Evolutionary conservation across 2,329 filamentous ascomycete genomes (phyloP).

Genomic region (Grosmannia clavigera): DNA sequence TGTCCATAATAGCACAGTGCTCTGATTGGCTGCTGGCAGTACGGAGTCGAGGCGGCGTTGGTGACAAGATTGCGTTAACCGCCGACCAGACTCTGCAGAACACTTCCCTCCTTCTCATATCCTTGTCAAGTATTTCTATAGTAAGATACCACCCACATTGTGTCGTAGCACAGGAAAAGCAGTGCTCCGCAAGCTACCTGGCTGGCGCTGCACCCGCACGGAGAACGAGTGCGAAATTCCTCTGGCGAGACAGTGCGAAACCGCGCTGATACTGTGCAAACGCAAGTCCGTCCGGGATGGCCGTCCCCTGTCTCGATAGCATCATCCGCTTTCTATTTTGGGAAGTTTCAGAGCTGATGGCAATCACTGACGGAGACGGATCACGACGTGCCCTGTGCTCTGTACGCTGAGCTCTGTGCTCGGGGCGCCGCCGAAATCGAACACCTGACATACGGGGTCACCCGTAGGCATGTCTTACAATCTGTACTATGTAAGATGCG

Average conservation of each 20-base stretch:
- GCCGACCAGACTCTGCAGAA: not conserved
- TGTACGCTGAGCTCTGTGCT: not conserved
- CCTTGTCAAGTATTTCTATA: not conserved
- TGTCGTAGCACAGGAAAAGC: too few species aligned
- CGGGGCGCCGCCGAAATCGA: too few species aligned
- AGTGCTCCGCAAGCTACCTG: too few species aligned
- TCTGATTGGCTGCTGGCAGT: not conserved
- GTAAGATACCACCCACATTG: not conserved
- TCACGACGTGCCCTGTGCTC: not conserved
- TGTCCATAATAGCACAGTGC: not conserved
- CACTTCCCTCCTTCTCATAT: not conserved
- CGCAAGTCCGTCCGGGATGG: too few species aligned
- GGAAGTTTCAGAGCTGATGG: not conserved
- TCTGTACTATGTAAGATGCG: too few species aligned
- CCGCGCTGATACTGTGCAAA: too few species aligned
- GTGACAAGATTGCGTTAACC: not conserved
- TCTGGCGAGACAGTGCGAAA: too few species aligned
- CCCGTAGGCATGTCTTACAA: not conserved
- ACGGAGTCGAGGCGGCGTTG: not conserved
- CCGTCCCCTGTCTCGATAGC: not conserved
- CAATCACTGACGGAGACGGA: not conserved
- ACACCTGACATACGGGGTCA: not conserved
- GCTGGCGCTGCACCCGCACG: too few species aligned
- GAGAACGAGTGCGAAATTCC: too few species aligned
- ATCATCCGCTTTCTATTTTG: not conserved